Conservation (phyloP, 2,329 filamentous ascomycete species). For the Phialocephala subalpina region DNA sequence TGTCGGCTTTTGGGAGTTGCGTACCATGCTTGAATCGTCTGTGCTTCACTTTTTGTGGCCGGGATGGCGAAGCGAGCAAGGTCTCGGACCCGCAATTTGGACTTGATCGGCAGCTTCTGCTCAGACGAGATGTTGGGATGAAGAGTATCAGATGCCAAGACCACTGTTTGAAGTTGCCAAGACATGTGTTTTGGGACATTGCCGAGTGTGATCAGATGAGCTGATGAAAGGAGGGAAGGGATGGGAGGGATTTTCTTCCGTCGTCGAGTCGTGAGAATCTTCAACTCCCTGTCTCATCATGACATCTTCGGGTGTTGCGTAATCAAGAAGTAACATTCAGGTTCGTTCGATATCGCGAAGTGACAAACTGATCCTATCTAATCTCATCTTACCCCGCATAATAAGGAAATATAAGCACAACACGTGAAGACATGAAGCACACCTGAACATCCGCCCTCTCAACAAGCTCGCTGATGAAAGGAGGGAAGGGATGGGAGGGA, state of each 20-base stretch:
- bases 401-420: background rate
- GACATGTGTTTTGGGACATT: background rate
- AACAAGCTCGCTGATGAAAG: too few species aligned
- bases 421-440: background rate
- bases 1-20: too few species aligned
- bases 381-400: background rate
- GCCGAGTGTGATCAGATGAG: background rate
- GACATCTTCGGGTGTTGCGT: too few species aligned
- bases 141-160: conserved; percentile 5
- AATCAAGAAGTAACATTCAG: background rate
- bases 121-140: background rate
- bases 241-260: too few species aligned
- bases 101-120: conserved; percentile 3
- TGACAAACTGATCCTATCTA: background rate
- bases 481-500: too few species aligned
- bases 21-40: conserved; percentile 2
- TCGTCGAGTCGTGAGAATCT: too few species aligned
- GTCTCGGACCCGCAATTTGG: background rate
- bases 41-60: background rate
- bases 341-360: background rate
- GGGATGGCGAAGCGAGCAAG: background rate
- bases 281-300: too few species aligned
- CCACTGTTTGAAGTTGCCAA: background rate
- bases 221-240: too few species aligned
- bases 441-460: conserved; percentile 4